Base-by-base conservation (phyloP, 1,139 yeast species). In the Arxiozyma bovina region DNA sequence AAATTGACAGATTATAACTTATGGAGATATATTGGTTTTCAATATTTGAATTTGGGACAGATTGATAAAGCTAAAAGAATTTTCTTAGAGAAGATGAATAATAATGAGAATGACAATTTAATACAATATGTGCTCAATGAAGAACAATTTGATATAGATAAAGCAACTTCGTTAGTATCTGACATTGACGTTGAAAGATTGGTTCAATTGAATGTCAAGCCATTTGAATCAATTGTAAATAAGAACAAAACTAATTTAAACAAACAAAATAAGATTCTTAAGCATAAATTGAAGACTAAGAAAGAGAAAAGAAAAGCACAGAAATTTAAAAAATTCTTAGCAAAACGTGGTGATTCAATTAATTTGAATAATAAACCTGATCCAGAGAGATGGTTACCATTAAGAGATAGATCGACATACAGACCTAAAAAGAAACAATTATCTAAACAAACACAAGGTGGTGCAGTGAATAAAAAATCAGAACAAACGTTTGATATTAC, bases 351-450 rank as follows among this genome's bases (percentile, higher is more conserved):
- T 54, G 53, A 48, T 34, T 63, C 49, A 7, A 51, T 41, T 48
- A 52, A 48, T 23, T 27, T 72, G 3, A 59, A 65, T 7, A 71
- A 67, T 53, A 61, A 64, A 21, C 74, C 80, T 1, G 85, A 83
- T 62, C 78, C 79, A 11, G 97, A 91, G 69, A 82, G 97, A 73
- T 91, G 98, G 98, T 72, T 90, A 53, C 96, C 97, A 38, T 66
- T 87, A 77, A 85, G 83, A 65, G 93, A 90, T 67, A 80, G 98
- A 70, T 80, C 90, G 7, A 82, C 84, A 62, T 90, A 87, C 73
- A 87, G 82, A 69, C 89, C 95, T 21, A 84, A 86, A 64, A 74
- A 74, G 66, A 83, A 81, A 67, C 79, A 80, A 57, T 52, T 60
- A 23, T 77, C 74, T 60, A 79, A 75, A 62, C 74, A 72, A 45